Base-by-base conservation (phyloP, 192 early-diverging fungal species). In the Backusella circina region DNA sequence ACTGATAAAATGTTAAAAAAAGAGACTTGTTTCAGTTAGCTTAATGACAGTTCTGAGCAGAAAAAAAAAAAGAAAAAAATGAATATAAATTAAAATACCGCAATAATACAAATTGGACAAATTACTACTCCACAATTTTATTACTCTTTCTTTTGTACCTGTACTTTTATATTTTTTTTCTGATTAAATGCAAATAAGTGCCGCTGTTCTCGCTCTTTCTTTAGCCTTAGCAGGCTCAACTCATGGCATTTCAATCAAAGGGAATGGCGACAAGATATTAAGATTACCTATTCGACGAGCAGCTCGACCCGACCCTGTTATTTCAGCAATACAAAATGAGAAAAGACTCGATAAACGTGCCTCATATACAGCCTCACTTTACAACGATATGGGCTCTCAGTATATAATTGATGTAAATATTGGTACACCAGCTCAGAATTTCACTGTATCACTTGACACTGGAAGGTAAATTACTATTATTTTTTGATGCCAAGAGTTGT, bases 351-450 rank as follows among this genome's bases (percentile, higher is more conserved):
- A 33, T 38, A 77, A 72, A 50, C 51, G 76, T 72, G 76, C 65
- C 12, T 39, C 69, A 3, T 73, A 41, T 73, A 23, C 26, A n/a
- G 73, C 61, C 54, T 61, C 71, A 1, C 47, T 81, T 3, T 81
- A 74, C 26, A 81, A 81, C 31, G 80, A 81, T 64, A 16, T 73
- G 28, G 80, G 80, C 18, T 74, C 75, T 16, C 72, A 74, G 28
- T 81, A 81, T 31, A 41, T 81, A 31, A 47, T 81, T 31, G 36
- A 72, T 8, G 47, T 79, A 3, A 38, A 64, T 35, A 50, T 80
- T 28, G 79, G 79, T n/a, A 51, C 74, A 13, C 79, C 79, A n/a
- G 28, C 70, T 35, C 79, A 80, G 44, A 72, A 35, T 10, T 80
- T 80, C 26, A 68, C 65, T 16, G 79, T 80, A 10, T 47, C 71